Base-by-base conservation (phyloP, 352 stramenopile species). In the Globisporangium megalacanthum region DNA sequence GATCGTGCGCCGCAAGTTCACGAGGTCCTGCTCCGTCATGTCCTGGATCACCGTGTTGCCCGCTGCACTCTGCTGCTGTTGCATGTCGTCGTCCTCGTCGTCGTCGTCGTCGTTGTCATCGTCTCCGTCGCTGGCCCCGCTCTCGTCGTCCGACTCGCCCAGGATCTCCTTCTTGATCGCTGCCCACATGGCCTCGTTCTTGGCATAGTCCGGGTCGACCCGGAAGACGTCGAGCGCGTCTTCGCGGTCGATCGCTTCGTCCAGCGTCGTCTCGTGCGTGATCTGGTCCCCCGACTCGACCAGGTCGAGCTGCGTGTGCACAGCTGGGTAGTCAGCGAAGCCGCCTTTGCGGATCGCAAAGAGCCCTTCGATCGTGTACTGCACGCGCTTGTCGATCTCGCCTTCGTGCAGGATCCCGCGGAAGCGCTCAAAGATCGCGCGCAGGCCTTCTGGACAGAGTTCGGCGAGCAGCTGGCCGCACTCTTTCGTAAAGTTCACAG, bases 221-320 rank as follows among this genome's bases (percentile, higher is more conserved):
- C 86, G 75, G 78, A 99, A 99, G 3, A 98, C 78, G 71, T 99
- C 96, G 36, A 99, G 77, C 49, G 91, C 80, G 52, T 99, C 96
- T 58, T 99, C 89, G 37, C 89, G 90, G 60, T 98, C 88, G 33
- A 99, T 87, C 29, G 96, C 87, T 62, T 99, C 97, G 62, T 99
- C 96, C 45, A 99, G 75, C 31, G 88, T 88, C 41, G 98, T 86
- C 61, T 99, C 94, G 69, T 99, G 98, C 0, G 96, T 99, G 64
- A 99, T 99, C 79, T 99, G 97, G 68, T 99, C 97, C 13, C 98
- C 96, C 0, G 85, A 83, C 71, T 99, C 97, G 7, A 99, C 97
- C 14, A 99, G 66, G 73, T 99, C 97, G 51, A 99, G 76, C 65
- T 99, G 83, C 41, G 97, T 75, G 39, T 97, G 79, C 6, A 99